Evolutionary conservation across 306 rosid genomes (phyloP), one percentile per base, ranked within the genome.

Genomic region (Vigna hirtella): DNA sequence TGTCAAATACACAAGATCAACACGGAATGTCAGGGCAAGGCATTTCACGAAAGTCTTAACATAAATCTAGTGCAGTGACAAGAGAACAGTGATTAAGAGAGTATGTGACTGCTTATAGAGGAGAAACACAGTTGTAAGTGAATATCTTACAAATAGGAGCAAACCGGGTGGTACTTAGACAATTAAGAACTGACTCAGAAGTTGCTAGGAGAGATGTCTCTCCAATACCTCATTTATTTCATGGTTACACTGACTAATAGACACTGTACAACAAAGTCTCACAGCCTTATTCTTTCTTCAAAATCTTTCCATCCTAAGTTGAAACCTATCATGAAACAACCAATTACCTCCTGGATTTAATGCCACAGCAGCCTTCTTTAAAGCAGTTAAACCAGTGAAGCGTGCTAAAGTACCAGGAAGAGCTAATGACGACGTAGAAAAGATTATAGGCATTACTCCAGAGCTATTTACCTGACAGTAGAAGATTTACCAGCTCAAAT

Each of bases 341-440:
- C 9, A 70, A 49, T 11, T 89, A 92, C 97, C 97, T 74, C 97
- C 98, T 2, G 97, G 98, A 84, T 90, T 92, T 73, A 95, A 84
- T 82, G 97, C 87, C 80, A 95, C 42, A 32, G 97, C 98, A 48
- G 98, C 92, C 1, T 85, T 88, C 88, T 91, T 95, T 38, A 95
- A 79, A 14, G 89, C 91, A 64, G 83, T 81, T 80, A 95, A 70
- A 71, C 98, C 98, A 6, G 97, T 92, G 88, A 95, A 92, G 76
- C 98, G 98, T 9, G 93, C 98, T 76, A 94, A 81, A 65, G 98
- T 94, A 72, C 97, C 98, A 38, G 97, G 97, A 85, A 94, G 97
- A 38, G 97, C 97, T 75, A 94, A 87, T 34, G 98, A 89, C 47
- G 98, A 94, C 16, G 97, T 94, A 36, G 98, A 94, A 82, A 94